phyloP scores from a whole-genome alignment of 768 basidiomycete genomes.

The Suillus clintonianus region DNA sequence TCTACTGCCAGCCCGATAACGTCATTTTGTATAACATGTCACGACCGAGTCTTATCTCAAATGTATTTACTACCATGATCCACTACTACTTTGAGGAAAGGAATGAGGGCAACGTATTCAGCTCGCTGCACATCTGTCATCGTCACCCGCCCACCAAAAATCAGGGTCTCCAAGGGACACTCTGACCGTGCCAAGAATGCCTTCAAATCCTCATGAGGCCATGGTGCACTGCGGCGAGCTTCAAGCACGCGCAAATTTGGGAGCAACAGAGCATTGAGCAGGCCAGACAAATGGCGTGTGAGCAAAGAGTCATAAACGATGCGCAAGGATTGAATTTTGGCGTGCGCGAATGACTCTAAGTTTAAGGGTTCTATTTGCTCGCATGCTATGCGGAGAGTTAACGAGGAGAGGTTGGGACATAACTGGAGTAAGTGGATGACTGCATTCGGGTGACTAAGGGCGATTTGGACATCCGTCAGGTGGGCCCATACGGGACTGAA shows the following conservation, averaged over 20 bases:
- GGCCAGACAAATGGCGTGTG: background rate
- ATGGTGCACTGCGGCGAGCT: slow-evolving; percentile 8
- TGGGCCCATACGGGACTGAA: slow-evolving; percentile 22
- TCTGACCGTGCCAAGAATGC: slow-evolving; percentile 16
- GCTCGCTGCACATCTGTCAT: slow-evolving; percentile 15
- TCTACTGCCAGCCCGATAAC: background rate
- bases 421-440: slow-evolving; percentile 16
- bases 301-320: slow-evolving; percentile 1
- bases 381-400: slow-evolving; percentile 12
- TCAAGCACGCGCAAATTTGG: slow-evolving; percentile 13
- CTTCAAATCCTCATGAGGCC: slow-evolving; percentile 17
- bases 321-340: slow-evolving; percentile 12
- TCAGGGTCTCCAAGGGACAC: slow-evolving; percentile 22
- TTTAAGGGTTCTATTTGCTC: background rate
- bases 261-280: slow-evolving; percentile 16
- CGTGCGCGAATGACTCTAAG: slow-evolving; percentile 9
- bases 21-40: too few species aligned
- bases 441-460: background rate
- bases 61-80: background rate
- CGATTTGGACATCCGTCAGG: slow-evolving; percentile 16
- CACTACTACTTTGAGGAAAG: slow-evolving; percentile 11
- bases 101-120: slow-evolving; percentile 15
- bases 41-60: too few species aligned
- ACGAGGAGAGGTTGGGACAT: slow-evolving; percentile 19
- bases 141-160: slow-evolving; percentile 15